These are phyloP conservation scores for Aspergillus versicolor DNA, from an alignment of 2,329 filamentous ascomycete species.

Conservation along the genomic window DNA sequence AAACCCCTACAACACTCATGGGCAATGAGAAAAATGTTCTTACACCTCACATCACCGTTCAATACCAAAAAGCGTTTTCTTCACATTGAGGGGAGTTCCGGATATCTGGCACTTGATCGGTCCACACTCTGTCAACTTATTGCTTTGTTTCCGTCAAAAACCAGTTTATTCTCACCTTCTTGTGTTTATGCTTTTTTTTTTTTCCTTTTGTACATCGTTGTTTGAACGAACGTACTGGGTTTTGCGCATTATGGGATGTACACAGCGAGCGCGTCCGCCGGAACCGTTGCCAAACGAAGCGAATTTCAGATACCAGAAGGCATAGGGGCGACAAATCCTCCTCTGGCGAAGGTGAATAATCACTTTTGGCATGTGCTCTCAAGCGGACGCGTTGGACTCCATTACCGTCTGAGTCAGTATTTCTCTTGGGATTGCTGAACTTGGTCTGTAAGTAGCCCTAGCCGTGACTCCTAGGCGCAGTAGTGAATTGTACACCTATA, in stretches of 20 bases:
- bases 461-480: constrained; percentile 5
- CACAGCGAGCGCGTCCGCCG: constrained; percentile 14
- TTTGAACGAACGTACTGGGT: constrained; percentile 12
- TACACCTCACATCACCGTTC: constrained; percentile 44
- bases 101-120: constrained; percentile 72
- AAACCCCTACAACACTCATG: constrained; percentile 57
- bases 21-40: constrained; percentile 52
- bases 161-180: constrained; percentile 44
- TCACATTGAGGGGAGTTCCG: constrained; percentile 69
- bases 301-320: constrained; percentile 15
- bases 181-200: constrained; percentile 34
- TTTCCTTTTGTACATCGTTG: constrained; percentile 12
- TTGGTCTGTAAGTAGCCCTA: not conserved
- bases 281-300: constrained; percentile 13
- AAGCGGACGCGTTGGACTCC: constrained; percentile 11
- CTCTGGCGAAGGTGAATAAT: constrained; percentile 16
- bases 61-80: constrained; percentile 51
- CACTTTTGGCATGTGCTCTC: constrained; percentile 12
- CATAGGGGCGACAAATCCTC: constrained; percentile 6
- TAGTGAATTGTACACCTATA: constrained; percentile 12
- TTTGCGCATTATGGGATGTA: constrained; percentile 9
- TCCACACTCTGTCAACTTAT: constrained; percentile 38
- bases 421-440: not conserved
- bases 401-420: not conserved
- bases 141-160: constrained; percentile 29